Evolutionary conservation across 352 stramenopile species (phyloP).

Genomic region (Globisporangium paroecandrum): DNA sequence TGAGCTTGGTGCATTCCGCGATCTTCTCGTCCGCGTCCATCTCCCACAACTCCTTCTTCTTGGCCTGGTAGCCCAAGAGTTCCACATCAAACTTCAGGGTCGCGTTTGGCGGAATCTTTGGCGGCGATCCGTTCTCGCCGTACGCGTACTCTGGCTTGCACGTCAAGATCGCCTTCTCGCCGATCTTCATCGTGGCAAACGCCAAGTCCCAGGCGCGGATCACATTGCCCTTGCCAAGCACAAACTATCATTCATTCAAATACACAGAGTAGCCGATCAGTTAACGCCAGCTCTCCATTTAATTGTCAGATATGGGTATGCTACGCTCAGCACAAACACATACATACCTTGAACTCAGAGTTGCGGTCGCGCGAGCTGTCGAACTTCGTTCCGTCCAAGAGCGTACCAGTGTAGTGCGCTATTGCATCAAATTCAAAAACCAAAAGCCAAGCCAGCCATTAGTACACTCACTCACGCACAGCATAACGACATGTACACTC

Average conservation of each 20-base stretch:
- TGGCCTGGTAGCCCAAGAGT: slow-evolving; percentile 92
- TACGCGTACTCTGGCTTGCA: slow-evolving; percentile 94
- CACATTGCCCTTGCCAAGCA: slow-evolving; percentile 85
- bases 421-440: background rate
- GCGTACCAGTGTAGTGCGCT: slow-evolving; percentile 95
- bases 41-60: slow-evolving; percentile 95
- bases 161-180: slow-evolving; percentile 93
- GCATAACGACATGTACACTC: background rate
- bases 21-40: slow-evolving; percentile 86
- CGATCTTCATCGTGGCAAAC: slow-evolving; percentile 94
- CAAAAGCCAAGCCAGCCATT: background rate
- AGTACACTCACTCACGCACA: background rate
- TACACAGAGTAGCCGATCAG: background rate
- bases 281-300: background rate
- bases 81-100: slow-evolving; percentile 97
- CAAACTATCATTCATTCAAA: slow-evolving; percentile 40
- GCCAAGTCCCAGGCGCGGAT: slow-evolving; percentile 88
- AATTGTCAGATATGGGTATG: background rate
- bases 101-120: slow-evolving; percentile 93
- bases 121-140: slow-evolving; percentile 83
- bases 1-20: slow-evolving; percentile 81
- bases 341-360: slow-evolving; percentile 72
- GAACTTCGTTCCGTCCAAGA: slow-evolving; percentile 94
- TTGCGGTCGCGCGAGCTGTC: slow-evolving; percentile 91
- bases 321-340: background rate